phyloP scores from a whole-genome alignment of 139 green algal species.

The Tetratostichococcus sp. region DNA sequence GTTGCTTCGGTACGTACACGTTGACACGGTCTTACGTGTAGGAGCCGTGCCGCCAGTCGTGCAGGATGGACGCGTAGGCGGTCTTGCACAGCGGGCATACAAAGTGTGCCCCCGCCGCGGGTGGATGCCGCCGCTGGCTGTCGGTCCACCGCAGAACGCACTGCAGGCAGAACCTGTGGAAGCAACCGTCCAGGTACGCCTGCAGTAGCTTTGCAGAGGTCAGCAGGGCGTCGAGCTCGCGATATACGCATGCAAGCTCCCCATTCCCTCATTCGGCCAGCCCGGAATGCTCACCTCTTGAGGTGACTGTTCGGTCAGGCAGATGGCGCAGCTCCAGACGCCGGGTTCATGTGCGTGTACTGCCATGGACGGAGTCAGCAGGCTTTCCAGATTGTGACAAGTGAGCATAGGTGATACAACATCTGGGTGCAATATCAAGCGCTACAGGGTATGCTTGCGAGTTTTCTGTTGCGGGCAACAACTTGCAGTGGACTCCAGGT shows the following conservation, averaged over 20 bases:
- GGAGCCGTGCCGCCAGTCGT: constrained; percentile 19
- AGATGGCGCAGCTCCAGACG: neutral
- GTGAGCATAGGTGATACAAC: no score
- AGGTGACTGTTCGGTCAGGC: neutral
- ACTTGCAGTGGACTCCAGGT: no score
- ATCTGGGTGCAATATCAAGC: no score
- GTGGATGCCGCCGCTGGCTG: constrained; percentile 4
- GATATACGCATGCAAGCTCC: no score
- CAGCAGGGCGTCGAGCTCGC: no score
- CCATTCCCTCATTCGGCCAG: no score
- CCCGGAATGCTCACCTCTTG: neutral
- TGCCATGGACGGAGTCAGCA: neutral
- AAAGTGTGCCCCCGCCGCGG: neutral
- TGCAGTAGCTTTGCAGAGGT: neutral
- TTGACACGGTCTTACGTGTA: constrained; percentile 11
- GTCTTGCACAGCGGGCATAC: constrained; percentile 25
- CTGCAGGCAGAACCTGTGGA: constrained; percentile 24
- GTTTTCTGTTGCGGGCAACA: no score
- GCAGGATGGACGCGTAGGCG: constrained; percentile 10
- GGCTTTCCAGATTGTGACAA: no score
- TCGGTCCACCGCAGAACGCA: constrained; percentile 22
- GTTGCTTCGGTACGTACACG: no score
- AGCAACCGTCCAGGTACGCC: constrained; percentile 28
- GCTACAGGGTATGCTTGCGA: no score
- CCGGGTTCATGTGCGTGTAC: neutral